Base-by-base conservation (phyloP, 1,284 basidiomycete genomes). In the Porphyrellus sp. region DNA sequence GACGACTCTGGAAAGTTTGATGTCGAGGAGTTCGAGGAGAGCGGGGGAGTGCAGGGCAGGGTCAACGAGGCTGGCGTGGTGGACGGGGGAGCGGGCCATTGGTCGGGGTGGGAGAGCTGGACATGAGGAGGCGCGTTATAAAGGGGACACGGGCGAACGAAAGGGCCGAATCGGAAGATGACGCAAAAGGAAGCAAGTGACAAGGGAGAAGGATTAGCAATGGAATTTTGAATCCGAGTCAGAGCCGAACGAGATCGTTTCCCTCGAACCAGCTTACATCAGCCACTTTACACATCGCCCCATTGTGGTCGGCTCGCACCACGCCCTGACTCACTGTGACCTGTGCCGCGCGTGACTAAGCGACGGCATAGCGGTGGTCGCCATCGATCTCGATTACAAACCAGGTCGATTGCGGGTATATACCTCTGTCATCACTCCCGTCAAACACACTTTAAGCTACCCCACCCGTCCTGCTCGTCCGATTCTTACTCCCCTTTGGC, bases 61-160 rank as follows among this genome's bases (percentile, higher is more conserved):
- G 68, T 86, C 79, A 46, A 87, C 78, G 62, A 86, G 82, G 60
- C 76, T 79, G 3, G 83, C 83, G 28, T 72, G 77, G 70, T 87
- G 83, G 39, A 85, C 54, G 8, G 78, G 70, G 2, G 73, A 74
- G 46, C 47, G 55, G 1, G 41, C 34, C 64, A 65, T 66, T 39
- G 56, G 51, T n/a, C n/a, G n/a, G 35, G 56, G 34, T 8, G 44
- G 35, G 42, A 35, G 18, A 24, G 20, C 16, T 35, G 49, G n/a
- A 21, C 59, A 57, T 54, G 47, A 40, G 41, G 46, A 39, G 51
- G 43, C 11, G 38, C 16, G 56, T 70, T 70, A 71, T 70, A 68
- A 71, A 70, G 67, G 63, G 65, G 53, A 49, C 21, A 39, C 57
- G 54, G 63, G 33, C 30, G 51, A 48, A 51, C n/a, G 44, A 56